Evolutionary conservation across 2,329 filamentous ascomycete species (phyloP).

Genomic region (Onygenales sp.): DNA sequence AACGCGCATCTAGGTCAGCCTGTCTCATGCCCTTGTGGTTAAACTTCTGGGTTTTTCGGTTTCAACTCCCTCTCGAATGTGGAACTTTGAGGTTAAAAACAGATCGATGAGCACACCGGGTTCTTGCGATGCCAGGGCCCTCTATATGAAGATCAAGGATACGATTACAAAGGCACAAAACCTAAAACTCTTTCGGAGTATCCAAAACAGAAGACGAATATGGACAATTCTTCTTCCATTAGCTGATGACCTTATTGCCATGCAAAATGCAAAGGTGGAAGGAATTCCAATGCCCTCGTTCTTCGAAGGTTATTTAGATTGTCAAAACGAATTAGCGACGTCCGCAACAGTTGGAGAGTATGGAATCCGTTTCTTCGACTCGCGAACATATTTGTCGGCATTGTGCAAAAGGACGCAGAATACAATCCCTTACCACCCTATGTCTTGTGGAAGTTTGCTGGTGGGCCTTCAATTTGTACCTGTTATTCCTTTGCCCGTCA

Average conservation of each 20-base stretch:
- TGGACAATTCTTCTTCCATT: neutral
- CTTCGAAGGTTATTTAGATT: neutral
- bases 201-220: neutral
- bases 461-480: no score
- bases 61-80: neutral
- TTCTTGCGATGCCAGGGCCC: neutral
- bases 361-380: neutral
- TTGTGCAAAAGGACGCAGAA: no score
- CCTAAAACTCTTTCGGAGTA: no score
- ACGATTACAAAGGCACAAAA: neutral
- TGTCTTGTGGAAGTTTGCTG: no score
- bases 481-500: no score
- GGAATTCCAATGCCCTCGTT: neutral
- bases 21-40: neutral
- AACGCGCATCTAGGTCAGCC: neutral
- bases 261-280: neutral
- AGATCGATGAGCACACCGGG: neutral
- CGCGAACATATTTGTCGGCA: no score
- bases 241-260: neutral
- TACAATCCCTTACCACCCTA: no score
- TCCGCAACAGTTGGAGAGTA: neutral
- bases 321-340: neutral
- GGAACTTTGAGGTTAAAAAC: neutral
- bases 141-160: neutral
- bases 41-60: neutral